Evolutionary conservation across 352 stramenopile species (phyloP).

Genomic region (Globisporangium emineosum): DNA sequence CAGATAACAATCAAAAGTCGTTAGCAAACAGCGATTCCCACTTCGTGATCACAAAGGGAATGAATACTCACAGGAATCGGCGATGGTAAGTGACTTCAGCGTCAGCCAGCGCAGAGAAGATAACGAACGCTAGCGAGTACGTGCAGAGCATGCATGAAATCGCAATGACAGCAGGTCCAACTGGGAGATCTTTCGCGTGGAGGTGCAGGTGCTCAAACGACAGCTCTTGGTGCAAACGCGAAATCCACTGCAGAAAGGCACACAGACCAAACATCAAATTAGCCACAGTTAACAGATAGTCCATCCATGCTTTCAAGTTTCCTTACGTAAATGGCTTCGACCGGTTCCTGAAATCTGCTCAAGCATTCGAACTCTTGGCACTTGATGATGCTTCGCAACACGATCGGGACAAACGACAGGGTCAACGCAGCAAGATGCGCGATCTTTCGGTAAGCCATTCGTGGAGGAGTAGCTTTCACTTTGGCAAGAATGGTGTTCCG

Average conservation of each 20-base stretch:
- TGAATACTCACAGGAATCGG: slow-evolving; percentile 60
- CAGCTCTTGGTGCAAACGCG: slow-evolving; percentile 29
- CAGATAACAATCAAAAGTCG: background rate
- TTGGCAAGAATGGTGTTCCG: slow-evolving; percentile 78
- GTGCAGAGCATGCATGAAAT: slow-evolving; percentile 72
- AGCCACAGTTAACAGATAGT: too few species aligned
- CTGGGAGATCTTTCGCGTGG: slow-evolving; percentile 24
- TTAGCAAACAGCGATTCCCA: background rate
- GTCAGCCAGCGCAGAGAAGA: slow-evolving; percentile 75
- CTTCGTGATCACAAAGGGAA: background rate
- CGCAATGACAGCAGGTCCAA: slow-evolving; percentile 46
- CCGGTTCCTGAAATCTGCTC: slow-evolving; percentile 40
- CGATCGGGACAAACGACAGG: slow-evolving; percentile 58
- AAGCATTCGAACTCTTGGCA: slow-evolving; percentile 64
- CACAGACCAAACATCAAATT: background rate
- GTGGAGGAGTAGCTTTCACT: slow-evolving; percentile 69
- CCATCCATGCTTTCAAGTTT: background rate
- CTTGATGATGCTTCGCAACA: slow-evolving; percentile 47
- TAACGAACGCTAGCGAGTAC: slow-evolving; percentile 68
- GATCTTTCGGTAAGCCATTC: slow-evolving; percentile 70
- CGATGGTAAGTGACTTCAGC: slow-evolving; percentile 85
- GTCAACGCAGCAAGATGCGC: slow-evolving; percentile 50
- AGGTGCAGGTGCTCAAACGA: slow-evolving; percentile 24
- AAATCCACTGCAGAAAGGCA: slow-evolving; percentile 26
- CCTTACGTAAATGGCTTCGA: slow-evolving; percentile 35